Conservation (phyloP, 2,329 filamentous ascomycete species). For the Cladorrhinum sp. region DNA sequence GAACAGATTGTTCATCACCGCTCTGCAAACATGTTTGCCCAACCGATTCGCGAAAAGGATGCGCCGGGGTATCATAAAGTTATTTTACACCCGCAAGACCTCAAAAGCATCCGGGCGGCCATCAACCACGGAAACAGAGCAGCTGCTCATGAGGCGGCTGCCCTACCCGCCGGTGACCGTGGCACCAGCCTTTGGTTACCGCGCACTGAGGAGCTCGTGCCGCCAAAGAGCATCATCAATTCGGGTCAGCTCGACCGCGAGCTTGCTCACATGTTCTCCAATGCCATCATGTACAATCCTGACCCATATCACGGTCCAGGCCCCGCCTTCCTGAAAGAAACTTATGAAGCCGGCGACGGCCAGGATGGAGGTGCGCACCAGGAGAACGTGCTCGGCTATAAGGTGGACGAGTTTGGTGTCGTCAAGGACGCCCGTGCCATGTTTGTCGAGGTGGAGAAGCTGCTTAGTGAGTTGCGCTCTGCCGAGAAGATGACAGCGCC, state of each 20-base stretch:
- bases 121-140: conserved; percentile 70
- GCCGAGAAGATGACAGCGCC: conserved; percentile 58
- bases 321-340: conserved; percentile 48
- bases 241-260: conserved; percentile 90
- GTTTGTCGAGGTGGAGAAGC: conserved; percentile 82
- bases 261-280: conserved; percentile 93
- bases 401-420: conserved; percentile 77
- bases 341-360: conserved; percentile 36
- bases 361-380: conserved; percentile 29
- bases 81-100: conserved; percentile 71
- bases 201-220: conserved; percentile 71
- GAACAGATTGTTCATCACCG: conserved; percentile 76
- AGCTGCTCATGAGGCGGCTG: conserved; percentile 57
- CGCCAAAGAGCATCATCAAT: conserved; percentile 89
- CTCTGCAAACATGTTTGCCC: conserved; percentile 75
- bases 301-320: conserved; percentile 72
- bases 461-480: conserved; percentile 71
- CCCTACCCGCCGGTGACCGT: conserved; percentile 58
- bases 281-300: conserved; percentile 97
- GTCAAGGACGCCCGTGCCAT: conserved; percentile 86
- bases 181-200: conserved; percentile 60
- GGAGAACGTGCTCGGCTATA: conserved; percentile 53
- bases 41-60: conserved; percentile 69
- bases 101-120: conserved; percentile 73
- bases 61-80: conserved; percentile 74